A percentile compares a stretch with the other conserved stretches of the same genome.
Conservation (phyloP, 139 green algal genomes). For the Coccomyxa sp. region DNA sequence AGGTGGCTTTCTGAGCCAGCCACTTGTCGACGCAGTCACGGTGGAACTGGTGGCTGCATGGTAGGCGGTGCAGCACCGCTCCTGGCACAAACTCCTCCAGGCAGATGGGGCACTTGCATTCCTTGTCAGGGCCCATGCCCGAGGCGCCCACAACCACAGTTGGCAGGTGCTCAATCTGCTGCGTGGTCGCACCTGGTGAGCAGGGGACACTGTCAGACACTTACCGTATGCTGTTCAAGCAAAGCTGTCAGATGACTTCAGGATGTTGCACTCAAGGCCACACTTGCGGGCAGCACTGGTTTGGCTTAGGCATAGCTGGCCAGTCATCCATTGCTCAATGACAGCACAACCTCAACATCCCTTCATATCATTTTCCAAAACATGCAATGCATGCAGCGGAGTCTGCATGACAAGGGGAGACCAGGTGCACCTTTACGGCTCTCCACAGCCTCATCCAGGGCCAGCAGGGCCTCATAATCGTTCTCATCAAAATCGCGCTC, state of each 20-base stretch:
- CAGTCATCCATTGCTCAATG: no score
- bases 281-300: no score
- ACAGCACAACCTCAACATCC: no score
- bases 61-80: constrained; percentile 13
- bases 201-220: background rate
- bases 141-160: background rate
- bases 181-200: constrained; percentile 2
- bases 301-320: no score
- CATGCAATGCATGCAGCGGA: no score
- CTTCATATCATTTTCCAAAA: no score
- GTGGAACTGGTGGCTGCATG: constrained; percentile 31
- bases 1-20: constrained; percentile 29
- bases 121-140: background rate
- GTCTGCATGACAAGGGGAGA: no score
- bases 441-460: constrained; percentile 28
- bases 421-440: constrained; percentile 7
- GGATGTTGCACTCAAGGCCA: no score
- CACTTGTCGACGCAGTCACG: constrained; percentile 32
- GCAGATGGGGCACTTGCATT: constrained; percentile 28
- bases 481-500: constrained; percentile 35
- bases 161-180: constrained; percentile 9
- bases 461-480: constrained; percentile 38
- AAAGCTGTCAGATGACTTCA: no score
- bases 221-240: no score
- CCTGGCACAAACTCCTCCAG: constrained; percentile 28